Evolutionary conservation across 768 basidiomycete species (phyloP), one percentile per base, ranked within the genome.

Genomic region (Leccinum boreale): DNA sequence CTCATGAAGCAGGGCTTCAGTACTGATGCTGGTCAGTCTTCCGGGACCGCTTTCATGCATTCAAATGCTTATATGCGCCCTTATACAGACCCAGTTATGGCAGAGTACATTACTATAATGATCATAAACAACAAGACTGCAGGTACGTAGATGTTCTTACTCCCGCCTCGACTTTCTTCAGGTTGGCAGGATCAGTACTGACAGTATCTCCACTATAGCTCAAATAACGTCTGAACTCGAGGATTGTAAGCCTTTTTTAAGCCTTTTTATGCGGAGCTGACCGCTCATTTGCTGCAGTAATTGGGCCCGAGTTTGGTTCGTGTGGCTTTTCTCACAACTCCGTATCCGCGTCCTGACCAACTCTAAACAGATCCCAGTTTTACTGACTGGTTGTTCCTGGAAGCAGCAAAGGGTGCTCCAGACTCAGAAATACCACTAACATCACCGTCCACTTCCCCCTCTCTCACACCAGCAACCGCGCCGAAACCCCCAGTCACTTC

Each of bases 91-190:
- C 85, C 85, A 14, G 90, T 93, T 64, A 93, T 94, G 91, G 91
- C 92, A 3, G 93, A 95, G 73, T 95, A 93, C 67, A 92, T 94
- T 57, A 92, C 90, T 19, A 95, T 95, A 58, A 94, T 95, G 93
- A 83, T 95, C 49, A 93, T 94, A 62, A 95, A 95, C 70, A 90
- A 90, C 73, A 95, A 94, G 78, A 86, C 88, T 57, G 73, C 84
- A 61, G 82, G 90, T 87, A 64, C 33, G 85, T 75, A 46, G 15
- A 45, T 29, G 36, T 15, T 57, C 24, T 39, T 42, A 0, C 55
- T 28, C 26, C 11, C 36, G 21, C n/a, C 28, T 19, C 19, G n/a
- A 23, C 35, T 31, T 19, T 51, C 36, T 33, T 29, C 29, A 28
- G 21, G 19, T 29, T 31, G 15, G 21, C 8, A 14, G n/a, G 23